Evolutionary conservation across 441 rosid genomes (phyloP).

Genomic region (Eutrema salsugineum): DNA sequence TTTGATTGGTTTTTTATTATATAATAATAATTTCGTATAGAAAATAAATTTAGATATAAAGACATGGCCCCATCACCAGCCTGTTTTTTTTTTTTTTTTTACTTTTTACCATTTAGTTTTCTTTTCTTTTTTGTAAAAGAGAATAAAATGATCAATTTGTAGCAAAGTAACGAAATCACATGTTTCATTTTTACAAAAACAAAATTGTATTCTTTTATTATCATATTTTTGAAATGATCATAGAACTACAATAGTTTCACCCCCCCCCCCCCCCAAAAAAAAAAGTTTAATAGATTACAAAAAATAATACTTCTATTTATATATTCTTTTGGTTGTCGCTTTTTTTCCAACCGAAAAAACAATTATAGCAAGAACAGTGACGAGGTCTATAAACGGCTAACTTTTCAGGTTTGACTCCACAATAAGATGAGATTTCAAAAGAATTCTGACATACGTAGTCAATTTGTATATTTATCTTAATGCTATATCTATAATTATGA

Average conservation of each 20-base stretch:
- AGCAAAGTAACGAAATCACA: conserved; percentile 16
- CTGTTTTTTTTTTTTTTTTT: conserved; percentile 18
- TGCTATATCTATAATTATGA: conserved; percentile 10
- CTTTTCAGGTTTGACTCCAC: conserved; percentile 16
- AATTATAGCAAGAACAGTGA: conserved; percentile 21
- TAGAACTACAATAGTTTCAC: background rate
- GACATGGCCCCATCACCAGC: conserved; percentile 32
- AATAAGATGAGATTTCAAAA: background rate
- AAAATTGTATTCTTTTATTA: background rate
- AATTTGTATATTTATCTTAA: background rate
- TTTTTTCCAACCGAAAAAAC: conserved; percentile 11
- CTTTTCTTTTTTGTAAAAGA: background rate
- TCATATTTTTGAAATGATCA: background rate
- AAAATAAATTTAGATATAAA: background rate
- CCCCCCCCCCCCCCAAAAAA: no score
- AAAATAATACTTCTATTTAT: background rate
- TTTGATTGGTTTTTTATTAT: background rate
- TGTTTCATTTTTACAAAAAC: background rate
- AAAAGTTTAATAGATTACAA: background rate
- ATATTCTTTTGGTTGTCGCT: background rate
- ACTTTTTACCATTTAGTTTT: conserved; percentile 8
- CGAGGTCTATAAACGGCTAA: conserved; percentile 18
- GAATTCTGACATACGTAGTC: conserved; percentile 8
- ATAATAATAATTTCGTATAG: background rate
- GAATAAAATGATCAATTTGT: background rate